A percentile compares a stretch with the other conserved stretches of the same genome.
These are phyloP conservation scores for Garcia nutans DNA, from an alignment of 345 rosid genomes.

Conservation along the genomic window DNA sequence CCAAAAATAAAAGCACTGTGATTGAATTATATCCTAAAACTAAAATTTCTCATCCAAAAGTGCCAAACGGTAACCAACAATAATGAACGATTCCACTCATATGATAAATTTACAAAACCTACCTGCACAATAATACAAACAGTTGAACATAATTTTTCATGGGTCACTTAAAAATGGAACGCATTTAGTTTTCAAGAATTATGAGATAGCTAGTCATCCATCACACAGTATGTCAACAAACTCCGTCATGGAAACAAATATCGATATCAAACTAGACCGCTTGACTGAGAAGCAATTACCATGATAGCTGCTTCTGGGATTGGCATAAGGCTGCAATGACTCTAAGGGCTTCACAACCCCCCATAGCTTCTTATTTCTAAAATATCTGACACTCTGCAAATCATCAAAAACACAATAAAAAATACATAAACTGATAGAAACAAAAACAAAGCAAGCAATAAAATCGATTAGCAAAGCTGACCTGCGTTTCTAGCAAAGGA, in stretches of 20 bases:
- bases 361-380: conserved; percentile 71
- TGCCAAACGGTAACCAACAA: neutral
- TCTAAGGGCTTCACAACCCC: conserved; percentile 65
- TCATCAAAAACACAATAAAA: conserved; percentile 3
- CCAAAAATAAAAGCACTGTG: neutral
- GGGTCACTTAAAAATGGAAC: neutral
- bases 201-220: neutral
- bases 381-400: conserved; percentile 38
- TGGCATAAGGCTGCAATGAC: conserved; percentile 88
- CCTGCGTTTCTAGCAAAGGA: conserved; percentile 44
- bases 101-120: conserved; percentile 3
- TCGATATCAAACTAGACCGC: neutral
- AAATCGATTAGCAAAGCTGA: conserved; percentile 17
- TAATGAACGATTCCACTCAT: neutral
- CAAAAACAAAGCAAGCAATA: neutral
- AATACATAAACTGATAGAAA: neutral
- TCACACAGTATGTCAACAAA: neutral
- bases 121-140: neutral
- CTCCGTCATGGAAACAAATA: neutral
- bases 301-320: conserved; percentile 70
- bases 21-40: neutral
- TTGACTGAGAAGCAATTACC: conserved; percentile 47
- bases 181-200: neutral
- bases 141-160: neutral
- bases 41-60: neutral